Conservation (phyloP, 805 yeast genomes). For the Osmozyma mogii region DNA sequence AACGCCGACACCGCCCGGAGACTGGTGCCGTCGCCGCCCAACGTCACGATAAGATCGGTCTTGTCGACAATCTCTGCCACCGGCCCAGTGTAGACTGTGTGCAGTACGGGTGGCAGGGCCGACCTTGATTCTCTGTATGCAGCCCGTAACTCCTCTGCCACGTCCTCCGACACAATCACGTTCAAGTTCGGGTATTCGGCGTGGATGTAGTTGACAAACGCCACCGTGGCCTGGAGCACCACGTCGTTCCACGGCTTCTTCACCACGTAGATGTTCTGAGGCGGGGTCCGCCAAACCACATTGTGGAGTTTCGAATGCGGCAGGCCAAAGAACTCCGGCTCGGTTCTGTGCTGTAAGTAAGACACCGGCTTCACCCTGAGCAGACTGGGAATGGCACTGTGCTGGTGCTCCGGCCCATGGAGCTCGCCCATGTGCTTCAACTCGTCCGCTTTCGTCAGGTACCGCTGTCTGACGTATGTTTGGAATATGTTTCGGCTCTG, state of each 20-base stretch:
- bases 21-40: constrained; percentile 97
- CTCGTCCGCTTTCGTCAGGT: too few species aligned
- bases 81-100: constrained; percentile 48
- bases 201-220: constrained; percentile 55
- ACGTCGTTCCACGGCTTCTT: constrained; percentile 75
- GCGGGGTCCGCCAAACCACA: constrained; percentile 63
- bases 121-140: constrained; percentile 11
- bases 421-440: too few species aligned
- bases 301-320: constrained; percentile 52
- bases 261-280: constrained; percentile 68
- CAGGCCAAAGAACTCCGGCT: too few species aligned
- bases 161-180: constrained; percentile 69
- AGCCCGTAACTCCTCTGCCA: constrained; percentile 55
- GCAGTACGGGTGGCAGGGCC: constrained; percentile 4
- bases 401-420: too few species aligned
- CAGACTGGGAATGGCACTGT: too few species aligned
- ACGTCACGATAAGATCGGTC: constrained; percentile 74
- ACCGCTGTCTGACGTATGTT: too few species aligned
- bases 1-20: constrained; percentile 76
- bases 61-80: constrained; percentile 48
- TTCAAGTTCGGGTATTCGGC: constrained; percentile 62
- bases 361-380: too few species aligned
- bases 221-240: constrained; percentile 59
- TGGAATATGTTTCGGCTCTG: too few species aligned
- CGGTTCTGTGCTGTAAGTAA: too few species aligned